Conservation (phyloP, 2,329 filamentous ascomycete genomes). For the Venturia oleaginea region DNA sequence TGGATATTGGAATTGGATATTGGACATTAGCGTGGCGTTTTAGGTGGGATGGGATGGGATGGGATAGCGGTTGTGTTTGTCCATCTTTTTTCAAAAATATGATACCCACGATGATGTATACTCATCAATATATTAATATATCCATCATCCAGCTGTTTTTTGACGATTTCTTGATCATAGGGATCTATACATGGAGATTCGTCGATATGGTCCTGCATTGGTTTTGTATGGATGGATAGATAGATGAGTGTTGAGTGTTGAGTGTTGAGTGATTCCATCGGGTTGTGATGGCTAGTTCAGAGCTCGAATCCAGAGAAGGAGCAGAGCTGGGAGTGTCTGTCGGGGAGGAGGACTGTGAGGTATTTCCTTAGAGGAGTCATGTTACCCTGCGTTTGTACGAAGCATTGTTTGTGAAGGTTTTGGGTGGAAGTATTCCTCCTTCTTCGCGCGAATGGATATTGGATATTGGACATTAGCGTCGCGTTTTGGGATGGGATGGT, state of each 20-base stretch:
- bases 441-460: neutral
- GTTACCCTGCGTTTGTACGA: neutral
- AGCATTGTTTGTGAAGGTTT: neutral
- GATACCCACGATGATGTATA: neutral
- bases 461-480: neutral
- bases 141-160: no score
- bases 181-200: no score
- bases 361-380: no score
- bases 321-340: neutral
- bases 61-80: no score
- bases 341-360: neutral
- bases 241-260: slow-evolving; percentile 98
- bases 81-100: neutral
- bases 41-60: no score
- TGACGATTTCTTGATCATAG: no score
- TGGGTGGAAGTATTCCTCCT: neutral
- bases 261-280: slow-evolving; percentile 62
- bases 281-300: neutral
- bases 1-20: neutral
- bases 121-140: no score
- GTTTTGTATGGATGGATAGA: no score
- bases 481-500: neutral
- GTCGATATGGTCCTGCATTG: no score
- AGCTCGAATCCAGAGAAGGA: neutral
- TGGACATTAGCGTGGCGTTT: slow-evolving; percentile 5